Conservation (phyloP, 805 yeast genomes). For the Ogataea trehalophila region DNA sequence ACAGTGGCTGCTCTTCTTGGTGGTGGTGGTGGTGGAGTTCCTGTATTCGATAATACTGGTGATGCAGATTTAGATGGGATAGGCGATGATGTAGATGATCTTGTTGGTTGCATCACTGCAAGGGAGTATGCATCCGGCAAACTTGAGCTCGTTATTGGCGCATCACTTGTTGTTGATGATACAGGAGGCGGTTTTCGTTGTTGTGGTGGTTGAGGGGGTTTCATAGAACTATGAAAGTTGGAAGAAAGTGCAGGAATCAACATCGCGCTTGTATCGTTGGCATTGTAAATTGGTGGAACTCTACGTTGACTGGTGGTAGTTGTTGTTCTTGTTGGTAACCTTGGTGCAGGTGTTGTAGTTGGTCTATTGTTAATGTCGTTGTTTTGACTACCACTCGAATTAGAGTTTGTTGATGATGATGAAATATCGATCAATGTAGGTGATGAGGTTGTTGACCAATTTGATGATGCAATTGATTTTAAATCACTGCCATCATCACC, state of each 20-base stretch:
- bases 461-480: conserved; percentile 9
- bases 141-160: not conserved
- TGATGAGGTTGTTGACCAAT: conserved; percentile 19
- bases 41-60: not conserved
- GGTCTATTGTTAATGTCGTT: not conserved
- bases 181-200: not conserved
- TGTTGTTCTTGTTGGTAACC: conserved; percentile 6
- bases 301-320: conserved; percentile 4
- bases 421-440: conserved; percentile 22
- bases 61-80: not conserved
- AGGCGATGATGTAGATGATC: conserved; percentile 25
- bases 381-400: conserved; percentile 5
- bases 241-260: conserved; percentile 22
- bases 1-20: conserved; percentile 14
- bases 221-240: conserved; percentile 7
- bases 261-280: conserved; percentile 17
- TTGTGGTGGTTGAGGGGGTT: conserved; percentile 2
- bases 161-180: not conserved
- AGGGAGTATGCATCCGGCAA: conserved; percentile 7
- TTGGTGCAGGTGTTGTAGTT: conserved; percentile 8
- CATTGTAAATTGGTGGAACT: conserved; percentile 22
- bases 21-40: conserved; percentile 29
- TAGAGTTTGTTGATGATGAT: conserved; percentile 7
- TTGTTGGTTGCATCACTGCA: conserved; percentile 28
- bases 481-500: conserved; percentile 4